Conservation (phyloP, 1,139 yeast genomes). For the Suhomyces bribrorum region DNA sequence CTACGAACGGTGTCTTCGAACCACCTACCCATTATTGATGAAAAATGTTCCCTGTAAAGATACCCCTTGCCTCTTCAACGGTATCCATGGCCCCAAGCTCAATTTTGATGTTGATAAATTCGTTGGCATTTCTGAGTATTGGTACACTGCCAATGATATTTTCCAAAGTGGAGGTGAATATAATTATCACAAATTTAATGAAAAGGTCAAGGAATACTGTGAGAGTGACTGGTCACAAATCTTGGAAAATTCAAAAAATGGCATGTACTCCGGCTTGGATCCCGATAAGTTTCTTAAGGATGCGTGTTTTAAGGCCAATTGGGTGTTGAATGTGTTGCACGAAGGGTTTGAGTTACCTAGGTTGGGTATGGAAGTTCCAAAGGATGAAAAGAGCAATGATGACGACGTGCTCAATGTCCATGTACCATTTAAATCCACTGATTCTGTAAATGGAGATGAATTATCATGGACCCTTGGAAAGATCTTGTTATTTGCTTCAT, state of each 20-base stretch:
- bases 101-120: conserved; percentile 71
- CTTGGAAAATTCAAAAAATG: conserved; percentile 48
- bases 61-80: conserved; percentile 76
- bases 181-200: conserved; percentile 60
- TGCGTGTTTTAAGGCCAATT: conserved; percentile 80
- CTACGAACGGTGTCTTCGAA: conserved; percentile 64
- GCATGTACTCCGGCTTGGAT: conserved; percentile 51
- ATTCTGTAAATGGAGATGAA: conserved; percentile 59
- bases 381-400: conserved; percentile 17
- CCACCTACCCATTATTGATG: conserved; percentile 68
- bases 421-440: conserved; percentile 62
- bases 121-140: conserved; percentile 79
- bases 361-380: conserved; percentile 49
- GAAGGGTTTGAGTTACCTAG: conserved; percentile 79
- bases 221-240: conserved; percentile 63
- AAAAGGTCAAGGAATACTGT: conserved; percentile 63
- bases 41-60: conserved; percentile 74
- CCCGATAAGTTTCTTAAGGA: conserved; percentile 52
- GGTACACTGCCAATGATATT: conserved; percentile 84
- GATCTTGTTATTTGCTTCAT: conserved; percentile 58
- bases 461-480: conserved; percentile 70
- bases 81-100: conserved; percentile 74
- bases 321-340: conserved; percentile 76
- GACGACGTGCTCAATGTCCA: conserved; percentile 35
- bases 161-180: conserved; percentile 78